phyloP scores from a whole-genome alignment of 108 stramenopile genomes.

The Seminavis robusta region DNA sequence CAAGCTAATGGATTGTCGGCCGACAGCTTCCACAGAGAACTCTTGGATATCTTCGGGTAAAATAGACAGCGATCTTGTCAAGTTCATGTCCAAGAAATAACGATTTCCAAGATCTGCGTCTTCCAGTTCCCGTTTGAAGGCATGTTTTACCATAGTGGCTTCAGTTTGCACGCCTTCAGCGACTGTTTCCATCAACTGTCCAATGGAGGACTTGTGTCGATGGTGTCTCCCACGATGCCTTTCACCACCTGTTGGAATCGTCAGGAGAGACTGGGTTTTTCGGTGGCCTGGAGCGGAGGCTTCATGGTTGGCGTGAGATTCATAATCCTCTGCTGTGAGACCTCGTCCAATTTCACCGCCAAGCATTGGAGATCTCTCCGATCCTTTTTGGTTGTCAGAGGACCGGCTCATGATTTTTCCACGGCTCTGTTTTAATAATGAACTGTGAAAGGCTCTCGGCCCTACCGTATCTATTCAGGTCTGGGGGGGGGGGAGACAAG shows the following conservation, averaged over 20 bases:
- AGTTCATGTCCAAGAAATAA: conserved; percentile 21
- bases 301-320: too few species aligned
- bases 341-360: too few species aligned
- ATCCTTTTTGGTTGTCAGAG: too few species aligned
- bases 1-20: too few species aligned
- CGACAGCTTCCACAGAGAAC: conserved; percentile 11
- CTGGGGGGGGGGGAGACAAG: too few species aligned
- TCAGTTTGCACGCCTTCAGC: conserved; percentile 14
- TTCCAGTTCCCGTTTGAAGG: conserved; percentile 10
- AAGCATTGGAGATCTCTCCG: too few species aligned
- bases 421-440: too few species aligned
- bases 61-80: conserved; percentile 27
- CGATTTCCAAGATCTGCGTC: conserved; percentile 18
- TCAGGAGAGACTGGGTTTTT: conserved; percentile 1
- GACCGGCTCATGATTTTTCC: too few species aligned
- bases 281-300: background rate
- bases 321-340: too few species aligned
- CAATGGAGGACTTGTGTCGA: background rate
- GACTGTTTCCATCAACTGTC: background rate
- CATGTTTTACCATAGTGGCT: background rate
- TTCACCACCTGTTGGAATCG: background rate
- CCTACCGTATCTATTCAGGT: too few species aligned
- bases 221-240: conserved; percentile 1
- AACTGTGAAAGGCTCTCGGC: too few species aligned
- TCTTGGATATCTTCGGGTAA: conserved; percentile 27